Conservation (phyloP, 805 yeast species). For the Yarrowia sp. region DNA sequence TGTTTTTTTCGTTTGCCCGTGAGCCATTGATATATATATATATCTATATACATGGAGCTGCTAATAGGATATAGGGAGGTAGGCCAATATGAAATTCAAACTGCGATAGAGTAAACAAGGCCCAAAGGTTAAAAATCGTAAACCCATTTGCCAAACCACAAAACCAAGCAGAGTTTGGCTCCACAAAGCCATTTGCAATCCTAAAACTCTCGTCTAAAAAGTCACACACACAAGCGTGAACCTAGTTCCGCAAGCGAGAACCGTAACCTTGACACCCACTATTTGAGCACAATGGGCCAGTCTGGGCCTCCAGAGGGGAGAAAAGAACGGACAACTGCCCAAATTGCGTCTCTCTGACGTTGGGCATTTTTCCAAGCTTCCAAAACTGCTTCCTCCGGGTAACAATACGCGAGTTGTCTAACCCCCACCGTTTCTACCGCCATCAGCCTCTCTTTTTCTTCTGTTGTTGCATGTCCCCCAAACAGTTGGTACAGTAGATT, state of each 20-base stretch:
- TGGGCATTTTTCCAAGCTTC: no score
- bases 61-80: constrained; percentile 19
- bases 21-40: constrained; percentile 1
- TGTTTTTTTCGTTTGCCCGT: not conserved
- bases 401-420: not conserved
- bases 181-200: not conserved
- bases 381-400: no score
- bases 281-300: not conserved
- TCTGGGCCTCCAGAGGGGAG: not conserved
- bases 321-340: not conserved
- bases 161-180: not conserved
- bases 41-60: constrained; percentile 6
- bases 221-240: constrained; percentile 9
- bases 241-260: constrained; percentile 17
- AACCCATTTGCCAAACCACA: not conserved
- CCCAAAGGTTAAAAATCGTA: not conserved
- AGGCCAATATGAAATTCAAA: constrained; percentile 17
- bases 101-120: constrained; percentile 19
- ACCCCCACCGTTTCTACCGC: not conserved
- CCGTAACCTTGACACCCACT: constrained; percentile 1
- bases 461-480: not conserved
- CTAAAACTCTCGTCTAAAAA: not conserved
- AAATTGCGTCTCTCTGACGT: not conserved
- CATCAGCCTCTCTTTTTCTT: no score
- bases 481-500: no score